phyloP scores from a whole-genome alignment of 1,284 basidiomycete species.

The Sanguinoderma infundibulare region DNA sequence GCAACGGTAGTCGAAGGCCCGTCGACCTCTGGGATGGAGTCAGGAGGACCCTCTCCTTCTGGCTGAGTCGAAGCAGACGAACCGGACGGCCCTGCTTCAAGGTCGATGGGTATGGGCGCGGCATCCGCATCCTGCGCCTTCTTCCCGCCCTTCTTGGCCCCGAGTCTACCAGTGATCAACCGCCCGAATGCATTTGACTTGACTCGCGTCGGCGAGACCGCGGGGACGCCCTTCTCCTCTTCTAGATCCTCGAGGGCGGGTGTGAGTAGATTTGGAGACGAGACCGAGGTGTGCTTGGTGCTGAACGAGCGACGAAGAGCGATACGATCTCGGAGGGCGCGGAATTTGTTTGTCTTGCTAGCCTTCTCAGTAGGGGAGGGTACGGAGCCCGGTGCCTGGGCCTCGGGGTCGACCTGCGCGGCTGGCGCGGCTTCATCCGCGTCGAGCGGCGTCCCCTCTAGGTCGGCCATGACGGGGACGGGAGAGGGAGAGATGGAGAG shows the following conservation, averaged over 20 bases:
- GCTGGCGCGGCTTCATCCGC: neutral
- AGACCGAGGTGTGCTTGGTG: slow-evolving; percentile 21
- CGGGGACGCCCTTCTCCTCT: neutral
- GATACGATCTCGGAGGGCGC: slow-evolving; percentile 21
- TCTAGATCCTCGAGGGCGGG: slow-evolving; percentile 1
- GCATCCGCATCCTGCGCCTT: slow-evolving; percentile 4
- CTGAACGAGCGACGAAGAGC: slow-evolving; percentile 21
- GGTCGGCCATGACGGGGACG: slow-evolving; percentile 10
- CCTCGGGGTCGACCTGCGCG: slow-evolving; percentile 2
- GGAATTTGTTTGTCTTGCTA: slow-evolving; percentile 20
- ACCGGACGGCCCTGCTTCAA: slow-evolving; percentile 6
- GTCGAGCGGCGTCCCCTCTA: neutral
- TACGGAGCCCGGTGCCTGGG: neutral
- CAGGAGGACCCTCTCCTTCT: neutral
- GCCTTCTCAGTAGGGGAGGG: neutral
- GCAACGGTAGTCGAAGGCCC: neutral
- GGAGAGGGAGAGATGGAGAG: neutral
- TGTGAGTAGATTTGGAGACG: slow-evolving; percentile 14
- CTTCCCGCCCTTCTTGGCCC: slow-evolving; percentile 11
- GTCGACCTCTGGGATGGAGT: slow-evolving; percentile 9
- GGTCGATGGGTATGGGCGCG: slow-evolving; percentile 2
- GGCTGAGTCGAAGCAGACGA: slow-evolving; percentile 1
- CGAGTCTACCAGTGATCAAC: slow-evolving; percentile 14
- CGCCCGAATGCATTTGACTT: slow-evolving; percentile 16
- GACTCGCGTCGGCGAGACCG: slow-evolving; percentile 6